phyloP scores from a whole-genome alignment of 2,329 filamentous ascomycete genomes.

The Arthroderma sp. region DNA sequence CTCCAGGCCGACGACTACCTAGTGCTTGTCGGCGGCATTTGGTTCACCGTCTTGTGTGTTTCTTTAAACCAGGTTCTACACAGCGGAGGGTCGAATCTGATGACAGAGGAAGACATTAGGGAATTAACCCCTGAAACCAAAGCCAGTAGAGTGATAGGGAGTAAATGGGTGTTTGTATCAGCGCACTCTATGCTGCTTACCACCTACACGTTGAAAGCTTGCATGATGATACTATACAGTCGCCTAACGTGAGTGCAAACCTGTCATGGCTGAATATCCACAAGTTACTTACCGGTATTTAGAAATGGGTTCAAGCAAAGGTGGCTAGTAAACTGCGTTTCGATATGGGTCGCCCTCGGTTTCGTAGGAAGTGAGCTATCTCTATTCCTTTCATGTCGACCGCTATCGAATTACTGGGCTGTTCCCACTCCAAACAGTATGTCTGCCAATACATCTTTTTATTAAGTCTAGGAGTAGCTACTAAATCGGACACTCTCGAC shows the following conservation, averaged over 20 bases:
- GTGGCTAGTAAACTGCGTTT: constrained; percentile 24
- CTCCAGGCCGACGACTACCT: constrained; percentile 44
- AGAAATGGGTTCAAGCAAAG: constrained; percentile 22
- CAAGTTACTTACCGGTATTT: background rate
- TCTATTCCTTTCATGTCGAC: constrained; percentile 39
- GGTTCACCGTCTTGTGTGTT: constrained; percentile 44
- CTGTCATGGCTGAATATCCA: background rate
- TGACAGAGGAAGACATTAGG: constrained; percentile 35
- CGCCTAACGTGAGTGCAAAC: constrained; percentile 32
- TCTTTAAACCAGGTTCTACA: constrained; percentile 42
- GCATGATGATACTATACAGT: constrained; percentile 40
- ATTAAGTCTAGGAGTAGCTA: too few species aligned
- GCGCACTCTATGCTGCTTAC: constrained; percentile 49
- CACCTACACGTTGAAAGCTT: constrained; percentile 40
- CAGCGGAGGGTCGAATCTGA: constrained; percentile 46
- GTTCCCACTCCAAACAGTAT: constrained; percentile 1
- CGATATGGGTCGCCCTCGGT: constrained; percentile 31
- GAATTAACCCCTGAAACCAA: constrained; percentile 35
- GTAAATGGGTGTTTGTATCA: constrained; percentile 49
- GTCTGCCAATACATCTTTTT: background rate
- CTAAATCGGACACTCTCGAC: background rate
- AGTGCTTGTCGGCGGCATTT: constrained; percentile 41
- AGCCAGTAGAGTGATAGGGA: constrained; percentile 35
- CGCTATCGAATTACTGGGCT: constrained; percentile 11
- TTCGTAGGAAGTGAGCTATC: constrained; percentile 39